A percentile compares a stretch with the other conserved stretches of the same genome.
Conservation (phyloP, 352 stramenopile species). For the Phytophthora brassicae region DNA sequence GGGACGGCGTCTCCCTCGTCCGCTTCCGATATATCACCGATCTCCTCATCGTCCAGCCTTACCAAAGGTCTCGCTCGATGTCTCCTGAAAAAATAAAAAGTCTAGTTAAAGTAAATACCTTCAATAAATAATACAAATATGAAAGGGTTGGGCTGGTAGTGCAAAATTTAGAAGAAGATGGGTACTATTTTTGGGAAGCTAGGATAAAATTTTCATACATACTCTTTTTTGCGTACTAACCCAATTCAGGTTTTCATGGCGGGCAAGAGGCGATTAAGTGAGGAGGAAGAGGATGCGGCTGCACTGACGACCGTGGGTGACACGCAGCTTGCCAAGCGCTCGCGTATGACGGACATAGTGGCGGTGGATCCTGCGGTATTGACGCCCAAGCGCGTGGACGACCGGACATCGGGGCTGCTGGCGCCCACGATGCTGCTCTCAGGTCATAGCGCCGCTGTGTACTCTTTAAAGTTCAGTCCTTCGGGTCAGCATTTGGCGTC, state of each 20-base stretch:
- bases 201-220: no score
- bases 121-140: no score
- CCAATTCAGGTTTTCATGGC: slow-evolving; percentile 19
- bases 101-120: no score
- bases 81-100: no score
- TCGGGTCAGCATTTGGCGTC: slow-evolving; percentile 71
- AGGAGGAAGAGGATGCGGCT: slow-evolving; percentile 20
- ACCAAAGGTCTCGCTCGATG: no score
- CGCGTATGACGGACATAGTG: slow-evolving; percentile 72
- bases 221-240: not conserved
- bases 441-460: slow-evolving; percentile 70
- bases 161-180: no score
- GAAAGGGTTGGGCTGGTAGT: no score
- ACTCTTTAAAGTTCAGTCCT: slow-evolving; percentile 82
- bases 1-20: no score
- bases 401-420: slow-evolving; percentile 64
- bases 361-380: slow-evolving; percentile 65
- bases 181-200: no score
- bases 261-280: slow-evolving; percentile 30
- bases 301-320: slow-evolving; percentile 32
- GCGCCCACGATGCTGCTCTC: slow-evolving; percentile 82
- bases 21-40: no score
- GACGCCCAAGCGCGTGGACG: slow-evolving; percentile 47
- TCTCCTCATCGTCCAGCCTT: no score
- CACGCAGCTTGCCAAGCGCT: slow-evolving; percentile 62